Percentiles rank a stretch among this genome's conserved stretches.
phyloP scores from a whole-genome alignment of 2,329 filamentous ascomycete species.

The Metarhizium sp. region DNA sequence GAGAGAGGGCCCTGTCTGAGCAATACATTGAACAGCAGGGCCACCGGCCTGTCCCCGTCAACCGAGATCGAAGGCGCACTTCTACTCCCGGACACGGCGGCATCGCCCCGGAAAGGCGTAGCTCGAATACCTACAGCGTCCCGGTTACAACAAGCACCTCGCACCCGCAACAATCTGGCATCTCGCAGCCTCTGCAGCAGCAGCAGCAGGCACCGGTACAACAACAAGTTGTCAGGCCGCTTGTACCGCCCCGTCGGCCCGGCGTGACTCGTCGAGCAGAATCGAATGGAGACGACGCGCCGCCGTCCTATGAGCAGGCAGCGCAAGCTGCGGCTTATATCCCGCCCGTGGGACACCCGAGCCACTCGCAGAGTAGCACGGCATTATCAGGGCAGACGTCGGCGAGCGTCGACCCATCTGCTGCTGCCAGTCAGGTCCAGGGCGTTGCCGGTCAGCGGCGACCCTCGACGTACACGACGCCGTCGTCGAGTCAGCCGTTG shows the following conservation, averaged over 20 bases:
- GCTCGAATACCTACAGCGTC: conserved; percentile 14
- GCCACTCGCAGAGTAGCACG: conserved; percentile 30
- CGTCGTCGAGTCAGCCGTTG: conserved; percentile 12
- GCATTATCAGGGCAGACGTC: conserved; percentile 4
- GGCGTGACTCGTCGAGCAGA: conserved; percentile 28
- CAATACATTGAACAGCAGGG: conserved; percentile 60
- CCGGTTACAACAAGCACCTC: background rate
- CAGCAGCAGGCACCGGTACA: conserved; percentile 3
- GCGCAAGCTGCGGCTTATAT: conserved; percentile 40
- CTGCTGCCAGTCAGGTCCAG: background rate
- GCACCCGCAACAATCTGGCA: background rate
- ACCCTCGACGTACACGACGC: background rate
- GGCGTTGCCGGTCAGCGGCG: background rate
- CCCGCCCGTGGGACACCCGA: conserved; percentile 42
- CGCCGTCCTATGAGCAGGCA: conserved; percentile 50
- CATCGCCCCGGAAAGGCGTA: conserved; percentile 11
- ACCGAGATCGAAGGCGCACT: conserved; percentile 11
- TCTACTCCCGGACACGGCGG: background rate
- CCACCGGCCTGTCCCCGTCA: conserved; percentile 20
- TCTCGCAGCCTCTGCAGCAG: background rate
- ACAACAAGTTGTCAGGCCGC: conserved; percentile 31
- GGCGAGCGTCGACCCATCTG: background rate
- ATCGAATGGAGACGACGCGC: conserved; percentile 38
- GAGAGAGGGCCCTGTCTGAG: conserved; percentile 61
- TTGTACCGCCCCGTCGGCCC: conserved; percentile 26